A percentile compares a stretch with the other conserved stretches of the same genome.
These are phyloP conservation scores for Rehmannia glutinosa DNA, from an alignment of 257 asterid genomes.

Conservation along the genomic window DNA sequence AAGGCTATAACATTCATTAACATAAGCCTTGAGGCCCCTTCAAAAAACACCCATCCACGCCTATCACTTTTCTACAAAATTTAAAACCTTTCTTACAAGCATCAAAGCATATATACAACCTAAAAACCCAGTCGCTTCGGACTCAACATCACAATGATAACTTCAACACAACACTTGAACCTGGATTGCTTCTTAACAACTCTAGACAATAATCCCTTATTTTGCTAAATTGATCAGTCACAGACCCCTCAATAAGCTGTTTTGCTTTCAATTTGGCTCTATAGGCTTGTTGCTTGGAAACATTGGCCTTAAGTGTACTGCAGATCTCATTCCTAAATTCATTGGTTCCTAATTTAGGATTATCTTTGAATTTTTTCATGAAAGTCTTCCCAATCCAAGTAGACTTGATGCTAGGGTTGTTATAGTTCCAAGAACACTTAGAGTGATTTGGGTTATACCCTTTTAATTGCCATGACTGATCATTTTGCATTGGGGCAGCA, in stretches of 20 bases:
- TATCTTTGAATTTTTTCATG: background rate
- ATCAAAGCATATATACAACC: background rate
- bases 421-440: background rate
- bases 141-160: background rate
- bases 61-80: no score
- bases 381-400: background rate
- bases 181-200: background rate
- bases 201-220: background rate
- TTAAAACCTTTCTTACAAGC: background rate
- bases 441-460: background rate
- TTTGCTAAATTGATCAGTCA: background rate
- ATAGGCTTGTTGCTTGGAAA: background rate
- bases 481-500: background rate
- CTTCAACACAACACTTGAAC: background rate
- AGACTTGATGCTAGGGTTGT: background rate
- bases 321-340: background rate
- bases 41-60: no score
- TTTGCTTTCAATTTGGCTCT: background rate
- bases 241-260: background rate
- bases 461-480: background rate
- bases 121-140: background rate
- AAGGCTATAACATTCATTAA: background rate
- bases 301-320: background rate
- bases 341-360: background rate
- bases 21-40: no score